These are phyloP conservation scores for Porodaedalea pini DNA, from an alignment of 1,284 basidiomycete genomes.

Conservation along the genomic window DNA sequence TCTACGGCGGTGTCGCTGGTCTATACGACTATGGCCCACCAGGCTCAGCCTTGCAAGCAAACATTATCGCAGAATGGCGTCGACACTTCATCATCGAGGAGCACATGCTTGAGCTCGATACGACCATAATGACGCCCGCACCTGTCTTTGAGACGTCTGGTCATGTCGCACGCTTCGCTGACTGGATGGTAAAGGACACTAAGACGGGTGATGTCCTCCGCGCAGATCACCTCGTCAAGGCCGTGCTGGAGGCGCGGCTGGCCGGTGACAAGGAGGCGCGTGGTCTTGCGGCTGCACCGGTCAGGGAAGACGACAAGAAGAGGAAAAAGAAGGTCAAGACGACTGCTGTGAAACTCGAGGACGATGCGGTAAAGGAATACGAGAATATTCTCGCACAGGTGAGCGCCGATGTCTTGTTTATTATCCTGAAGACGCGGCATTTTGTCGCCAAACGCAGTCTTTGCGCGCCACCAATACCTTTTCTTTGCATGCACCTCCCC, in stretches of 20 bases:
- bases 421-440: not conserved
- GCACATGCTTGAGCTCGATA: constrained; percentile 98
- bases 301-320: constrained; percentile 61
- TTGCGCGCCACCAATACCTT: too few relatives aligned
- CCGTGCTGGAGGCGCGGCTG: constrained; percentile 85
- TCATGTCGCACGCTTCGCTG: constrained; percentile 97
- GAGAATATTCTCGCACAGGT: constrained; percentile 84
- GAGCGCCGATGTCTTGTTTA: constrained; percentile 31
- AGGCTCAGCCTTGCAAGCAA: constrained; percentile 93
- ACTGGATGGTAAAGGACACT: constrained; percentile 98
- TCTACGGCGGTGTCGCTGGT: constrained; percentile 95
- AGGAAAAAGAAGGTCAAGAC: constrained; percentile 85
- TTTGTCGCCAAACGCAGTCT: too few relatives aligned
- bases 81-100: constrained; percentile 99
- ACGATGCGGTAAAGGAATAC: constrained; percentile 76
- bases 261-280: constrained; percentile 93
- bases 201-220: constrained; percentile 96
- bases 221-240: constrained; percentile 96
- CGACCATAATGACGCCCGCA: constrained; percentile 94
- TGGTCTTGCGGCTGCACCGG: constrained; percentile 51
- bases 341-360: constrained; percentile 74
- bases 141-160: constrained; percentile 97
- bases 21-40: constrained; percentile 96
- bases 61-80: constrained; percentile 96
- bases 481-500: too few relatives aligned